Percentiles rank a stretch among this genome's conserved stretches.
phyloP scores from a whole-genome alignment of 192 early-diverging fungal genomes.

The Mortierella hygrophila region DNA sequence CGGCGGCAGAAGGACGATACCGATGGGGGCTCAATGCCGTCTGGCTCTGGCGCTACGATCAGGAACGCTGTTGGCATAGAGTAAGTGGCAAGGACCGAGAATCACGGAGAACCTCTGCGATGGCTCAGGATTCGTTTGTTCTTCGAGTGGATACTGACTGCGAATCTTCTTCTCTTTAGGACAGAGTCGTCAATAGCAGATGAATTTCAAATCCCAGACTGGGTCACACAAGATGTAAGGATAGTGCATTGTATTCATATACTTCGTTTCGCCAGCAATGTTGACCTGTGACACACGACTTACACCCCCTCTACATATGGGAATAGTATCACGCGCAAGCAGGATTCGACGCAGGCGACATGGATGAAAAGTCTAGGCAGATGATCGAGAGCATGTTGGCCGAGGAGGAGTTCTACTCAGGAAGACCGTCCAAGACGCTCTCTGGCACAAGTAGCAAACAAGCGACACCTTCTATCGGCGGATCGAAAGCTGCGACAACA shows the following conservation, averaged over 20 bases:
- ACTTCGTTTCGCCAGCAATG: neutral
- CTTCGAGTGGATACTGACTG: neutral
- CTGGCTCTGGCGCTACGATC: neutral
- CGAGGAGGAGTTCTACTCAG: constrained; percentile 72
- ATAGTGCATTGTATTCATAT: neutral
- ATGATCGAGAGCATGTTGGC: constrained; percentile 75
- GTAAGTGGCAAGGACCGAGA: neutral
- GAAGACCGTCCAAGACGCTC: constrained; percentile 23
- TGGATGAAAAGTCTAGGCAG: constrained; percentile 67
- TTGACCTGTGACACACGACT: neutral
- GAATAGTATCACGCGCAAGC: constrained; percentile 35
- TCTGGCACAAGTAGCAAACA: neutral
- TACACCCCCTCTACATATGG: neutral
- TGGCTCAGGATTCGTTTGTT: neutral
- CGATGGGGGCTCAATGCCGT: neutral
- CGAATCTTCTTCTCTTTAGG: neutral
- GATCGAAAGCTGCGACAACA: neutral
- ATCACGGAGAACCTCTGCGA: neutral
- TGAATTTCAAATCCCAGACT: constrained; percentile 48
- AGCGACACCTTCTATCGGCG: neutral
- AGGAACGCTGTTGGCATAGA: neutral
- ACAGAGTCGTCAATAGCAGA: constrained; percentile 14
- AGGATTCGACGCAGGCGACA: constrained; percentile 44
- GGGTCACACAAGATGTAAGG: constrained; percentile 52
- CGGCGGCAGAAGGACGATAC: neutral